Base-by-base conservation (phyloP, 2,329 filamentous ascomycete genomes). In the Helminthosporium solani region DNA sequence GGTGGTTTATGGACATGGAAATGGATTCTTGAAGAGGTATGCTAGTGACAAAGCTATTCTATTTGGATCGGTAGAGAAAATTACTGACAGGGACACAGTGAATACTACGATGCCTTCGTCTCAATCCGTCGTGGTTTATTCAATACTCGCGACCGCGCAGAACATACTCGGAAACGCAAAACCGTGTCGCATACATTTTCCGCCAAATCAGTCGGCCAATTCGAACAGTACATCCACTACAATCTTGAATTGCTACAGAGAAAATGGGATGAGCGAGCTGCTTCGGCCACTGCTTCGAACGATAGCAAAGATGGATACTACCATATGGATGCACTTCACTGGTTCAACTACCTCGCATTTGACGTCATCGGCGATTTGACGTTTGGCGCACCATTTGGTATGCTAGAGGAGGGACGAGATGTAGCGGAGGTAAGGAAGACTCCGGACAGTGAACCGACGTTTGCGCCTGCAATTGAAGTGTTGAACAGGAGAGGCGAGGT, bases 81-180 rank as follows among this genome's bases (percentile, higher is more conserved):
- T n/a, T n/a, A n/a, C 19, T 16, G 28, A 35, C 52, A 25, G 49
- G 34, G 30, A 9, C 7, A 30, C 35, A 90, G 86, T 33, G 85
- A 92, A 2, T 96, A 91, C 73, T 96, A 96, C 60, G 89, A 95
- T 61, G 87, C 88, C 40, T 96, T 96, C 60, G 90, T 96, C 44
- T 91, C 87, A 11, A 95, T 95, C 62, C 82, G 81, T 40, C 82
- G 88, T 11, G 90, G 90, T 16, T 78, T 96, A 11, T 96, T 96
- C 82, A 96, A 95, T 70, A 95, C 90, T 0, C 80, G 91, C 25
- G 83, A 91, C 71, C 81, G 91, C 39, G 76, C 77, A 0, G 88
- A 96, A 63, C 90, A 96, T 69, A 85, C 86, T 0, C 84, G 90
- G 53, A 96, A 96, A 79, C 83, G 90, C 61, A 96, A 95, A 79